Conservation (phyloP, 1,284 basidiomycete genomes). For the Tremellales sp. region DNA sequence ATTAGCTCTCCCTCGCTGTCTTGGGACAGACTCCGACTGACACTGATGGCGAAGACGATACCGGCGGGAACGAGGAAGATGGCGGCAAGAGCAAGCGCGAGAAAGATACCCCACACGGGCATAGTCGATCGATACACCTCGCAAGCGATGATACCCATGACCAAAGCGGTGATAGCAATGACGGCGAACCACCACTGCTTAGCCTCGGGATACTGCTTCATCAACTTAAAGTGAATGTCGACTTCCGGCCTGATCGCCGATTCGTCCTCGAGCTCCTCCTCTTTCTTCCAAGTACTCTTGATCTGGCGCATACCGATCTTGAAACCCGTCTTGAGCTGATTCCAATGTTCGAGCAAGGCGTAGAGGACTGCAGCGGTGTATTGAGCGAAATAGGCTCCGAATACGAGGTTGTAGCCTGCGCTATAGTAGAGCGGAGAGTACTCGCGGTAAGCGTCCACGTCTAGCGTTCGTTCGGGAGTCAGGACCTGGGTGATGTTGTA, state of each 20-base stretch:
- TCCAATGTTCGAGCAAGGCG: constrained; percentile 79
- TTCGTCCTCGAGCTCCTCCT: constrained; percentile 2
- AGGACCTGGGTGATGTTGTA: constrained; percentile 78
- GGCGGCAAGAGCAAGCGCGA: constrained; percentile 47
- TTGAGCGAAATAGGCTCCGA: constrained; percentile 83
- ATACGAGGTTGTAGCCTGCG: constrained; percentile 80
- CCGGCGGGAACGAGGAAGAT: constrained; percentile 56
- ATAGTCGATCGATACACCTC: constrained; percentile 80
- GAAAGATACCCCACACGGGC: constrained; percentile 63
- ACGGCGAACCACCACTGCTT: constrained; percentile 72
- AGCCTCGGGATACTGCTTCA: constrained; percentile 73
- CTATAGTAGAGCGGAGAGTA: constrained; percentile 92
- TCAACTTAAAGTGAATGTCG: constrained; percentile 79
- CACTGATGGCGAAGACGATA: constrained; percentile 56
- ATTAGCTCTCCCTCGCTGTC: not conserved
- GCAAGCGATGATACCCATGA: constrained; percentile 60
- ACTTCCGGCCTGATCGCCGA: constrained; percentile 55
- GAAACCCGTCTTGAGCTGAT: constrained; percentile 7
- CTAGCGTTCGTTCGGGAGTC: constrained; percentile 59
- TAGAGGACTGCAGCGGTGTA: constrained; percentile 83
- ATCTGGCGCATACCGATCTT: not conserved
- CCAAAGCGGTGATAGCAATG: constrained; percentile 55
- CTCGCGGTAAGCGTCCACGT: constrained; percentile 67
- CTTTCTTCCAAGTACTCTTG: not conserved
- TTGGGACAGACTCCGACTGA: constrained; percentile 1